Base-by-base conservation (phyloP, 2,329 filamentous ascomycete genomes). In the Samsoniella hepiali region DNA sequence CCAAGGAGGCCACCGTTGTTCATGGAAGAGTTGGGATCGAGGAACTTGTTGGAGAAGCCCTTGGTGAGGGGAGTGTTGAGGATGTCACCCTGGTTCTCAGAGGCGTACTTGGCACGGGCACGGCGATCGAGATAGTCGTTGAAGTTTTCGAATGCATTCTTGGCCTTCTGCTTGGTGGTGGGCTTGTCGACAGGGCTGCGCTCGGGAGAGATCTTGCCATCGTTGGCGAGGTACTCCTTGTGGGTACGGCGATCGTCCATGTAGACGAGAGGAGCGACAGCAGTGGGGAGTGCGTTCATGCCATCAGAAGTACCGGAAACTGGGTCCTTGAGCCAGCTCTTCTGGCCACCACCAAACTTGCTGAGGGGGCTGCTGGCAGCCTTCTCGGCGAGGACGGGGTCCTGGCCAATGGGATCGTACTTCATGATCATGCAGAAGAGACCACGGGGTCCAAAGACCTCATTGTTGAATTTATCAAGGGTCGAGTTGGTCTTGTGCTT, bases 1-100 rank as follows among this genome's bases (percentile, higher is more conserved):
- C 63, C 63, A 5, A 65, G 44, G 9, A 65, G 59, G 13, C 63
- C 63, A 32, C 59, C 59, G 49, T 65, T 67, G 58, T 66, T 69
- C 5, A 59, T 67, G 22, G 71, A 65, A 42, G 68, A 69, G 4
- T 71, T 61, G 31, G 69, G 22, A 22, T 73, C 70, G 44, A 42
- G 62, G 63, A 69, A 72, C 29, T 72, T 71, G 22, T 72, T 73
- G 55, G 67, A 70, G 63, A 73, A 73, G 31, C 68, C 68, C 4
- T 62, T 57, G 54, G 45, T 62, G 38, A 58, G 45, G 2, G 63
- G 63, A 4, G 63, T 65, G 42, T 58, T 65, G 59, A 65, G 59
- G 34, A 65, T 65, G n/a, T 65, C 63, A 11, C 59, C 59, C 40
- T 57, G 55, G 59, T 65, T 65, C 59, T 65, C 63, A 1, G 63